These are phyloP conservation scores for Physaria fendleri DNA, from an alignment of 345 rosid species.

Conservation along the genomic window DNA sequence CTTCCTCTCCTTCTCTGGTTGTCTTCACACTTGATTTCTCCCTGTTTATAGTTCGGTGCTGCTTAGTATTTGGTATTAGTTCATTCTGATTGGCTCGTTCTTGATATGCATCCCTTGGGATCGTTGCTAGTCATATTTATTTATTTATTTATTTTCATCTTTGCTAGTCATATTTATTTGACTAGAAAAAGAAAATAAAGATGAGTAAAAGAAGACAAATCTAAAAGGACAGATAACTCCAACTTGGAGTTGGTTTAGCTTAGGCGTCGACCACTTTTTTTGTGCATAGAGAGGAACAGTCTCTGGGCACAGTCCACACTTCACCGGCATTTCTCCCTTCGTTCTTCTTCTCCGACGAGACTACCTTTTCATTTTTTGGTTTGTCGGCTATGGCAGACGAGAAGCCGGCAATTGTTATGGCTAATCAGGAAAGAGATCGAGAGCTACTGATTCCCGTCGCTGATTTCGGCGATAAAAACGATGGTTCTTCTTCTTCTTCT, in stretches of 20 bases:
- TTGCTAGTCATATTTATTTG: too few species aligned
- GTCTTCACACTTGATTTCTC: too few species aligned
- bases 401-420: conserved; percentile 63
- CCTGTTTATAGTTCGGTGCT: too few species aligned
- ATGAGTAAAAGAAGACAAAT: background rate
- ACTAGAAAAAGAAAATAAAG: background rate
- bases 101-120: too few species aligned
- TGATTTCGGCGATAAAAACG: conserved; percentile 35
- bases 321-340: conserved; percentile 2
- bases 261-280: too few species aligned
- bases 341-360: background rate
- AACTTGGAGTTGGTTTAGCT: conserved; percentile 1
- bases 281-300: conserved; percentile 11
- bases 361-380: background rate
- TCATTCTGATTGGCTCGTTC: too few species aligned
- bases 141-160: too few species aligned
- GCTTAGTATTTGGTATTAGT: too few species aligned
- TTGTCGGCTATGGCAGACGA: conserved; percentile 67
- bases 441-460: conserved; percentile 83
- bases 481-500: conserved; percentile 33
- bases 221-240: conserved; percentile 4
- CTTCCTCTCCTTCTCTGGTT: too few species aligned
- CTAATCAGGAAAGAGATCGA: conserved; percentile 64
- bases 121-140: too few species aligned
- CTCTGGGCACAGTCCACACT: background rate